Evolutionary conservation across 306 rosid genomes (phyloP).

Genomic region (Boehmeria nivea): DNA sequence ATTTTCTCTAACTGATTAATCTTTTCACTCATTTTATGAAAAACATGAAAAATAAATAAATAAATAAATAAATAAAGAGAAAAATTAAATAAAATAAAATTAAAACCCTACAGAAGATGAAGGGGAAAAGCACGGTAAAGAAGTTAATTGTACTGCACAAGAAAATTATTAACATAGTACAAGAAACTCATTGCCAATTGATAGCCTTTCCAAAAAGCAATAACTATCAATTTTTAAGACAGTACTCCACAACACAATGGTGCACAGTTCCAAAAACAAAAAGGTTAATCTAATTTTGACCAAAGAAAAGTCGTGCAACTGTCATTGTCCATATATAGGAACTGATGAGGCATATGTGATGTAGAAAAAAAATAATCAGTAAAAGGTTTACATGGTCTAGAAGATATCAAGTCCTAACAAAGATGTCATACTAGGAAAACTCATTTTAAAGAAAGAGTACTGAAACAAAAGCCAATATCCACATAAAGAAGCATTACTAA

Average conservation of each 20-base stretch:
- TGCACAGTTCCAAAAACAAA: too few relatives aligned
- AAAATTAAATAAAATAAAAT: too few relatives aligned
- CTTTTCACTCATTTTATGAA: background rate
- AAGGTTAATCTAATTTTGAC: too few relatives aligned
- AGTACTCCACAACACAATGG: too few relatives aligned
- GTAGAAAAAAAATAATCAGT: background rate
- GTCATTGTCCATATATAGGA: background rate
- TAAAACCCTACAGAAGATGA: background rate
- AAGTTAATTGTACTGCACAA: background rate
- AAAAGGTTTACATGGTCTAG: background rate
- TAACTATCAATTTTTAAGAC: too few relatives aligned
- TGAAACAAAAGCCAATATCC: background rate
- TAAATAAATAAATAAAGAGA: too few relatives aligned
- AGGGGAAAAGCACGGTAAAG: background rate
- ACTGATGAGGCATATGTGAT: background rate
- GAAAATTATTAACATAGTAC: too few relatives aligned
- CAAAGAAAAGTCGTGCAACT: too few relatives aligned
- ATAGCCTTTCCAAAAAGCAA: too few relatives aligned
- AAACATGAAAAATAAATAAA: too few relatives aligned
- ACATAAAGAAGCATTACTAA: conserved; percentile 26
- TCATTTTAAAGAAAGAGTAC: background rate
- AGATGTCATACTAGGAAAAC: background rate
- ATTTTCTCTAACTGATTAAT: background rate
- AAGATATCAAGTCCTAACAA: background rate
- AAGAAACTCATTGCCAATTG: too few relatives aligned